Percentiles rank a stretch among this genome's conserved stretches.
These are phyloP conservation scores for Hanseniaspora sp. DNA, from an alignment of 1,139 yeast genomes.

Conservation along the genomic window DNA sequence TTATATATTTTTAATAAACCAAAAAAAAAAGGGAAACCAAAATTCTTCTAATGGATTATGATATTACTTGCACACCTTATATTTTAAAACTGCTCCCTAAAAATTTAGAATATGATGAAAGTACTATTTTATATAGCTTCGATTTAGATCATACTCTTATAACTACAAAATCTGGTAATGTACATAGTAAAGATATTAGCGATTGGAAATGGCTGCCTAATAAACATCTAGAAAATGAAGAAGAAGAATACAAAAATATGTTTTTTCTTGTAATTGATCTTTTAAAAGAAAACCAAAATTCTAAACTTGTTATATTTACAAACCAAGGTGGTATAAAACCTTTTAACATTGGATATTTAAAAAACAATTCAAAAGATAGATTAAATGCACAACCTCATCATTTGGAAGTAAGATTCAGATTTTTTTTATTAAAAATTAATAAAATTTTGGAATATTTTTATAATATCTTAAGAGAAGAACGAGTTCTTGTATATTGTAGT, in stretches of 20 bases:
- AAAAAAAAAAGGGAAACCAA: neutral
- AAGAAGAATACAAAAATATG: neutral
- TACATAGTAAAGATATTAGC: neutral
- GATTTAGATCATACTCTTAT: slow-evolving; percentile 30
- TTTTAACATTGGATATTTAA: slow-evolving; percentile 34
- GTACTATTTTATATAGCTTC: slow-evolving; percentile 23
- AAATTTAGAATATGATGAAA: neutral
- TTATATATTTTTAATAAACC: neutral
- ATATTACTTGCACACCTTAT: slow-evolving; percentile 26
- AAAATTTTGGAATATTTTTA: neutral
- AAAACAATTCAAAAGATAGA: neutral
- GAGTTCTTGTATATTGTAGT: slow-evolving; percentile 1
- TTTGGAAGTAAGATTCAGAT: neutral
- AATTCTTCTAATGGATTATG: slow-evolving; percentile 18
- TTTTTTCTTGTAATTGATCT: neutral
- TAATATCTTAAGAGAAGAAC: neutral
- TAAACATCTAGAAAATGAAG: neutral
- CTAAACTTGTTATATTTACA: slow-evolving; percentile 37
- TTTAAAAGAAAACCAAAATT: neutral
- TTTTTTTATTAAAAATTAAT: neutral
- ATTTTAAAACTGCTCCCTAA: slow-evolving; percentile 25
- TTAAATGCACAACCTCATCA: slow-evolving; percentile 1
- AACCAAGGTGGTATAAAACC: slow-evolving; percentile 52
- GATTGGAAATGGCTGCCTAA: slow-evolving; percentile 24
- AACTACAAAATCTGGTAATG: slow-evolving; percentile 19